Conservation (phyloP, 768 basidiomycete species). For the Pulveroboletus frians region DNA sequence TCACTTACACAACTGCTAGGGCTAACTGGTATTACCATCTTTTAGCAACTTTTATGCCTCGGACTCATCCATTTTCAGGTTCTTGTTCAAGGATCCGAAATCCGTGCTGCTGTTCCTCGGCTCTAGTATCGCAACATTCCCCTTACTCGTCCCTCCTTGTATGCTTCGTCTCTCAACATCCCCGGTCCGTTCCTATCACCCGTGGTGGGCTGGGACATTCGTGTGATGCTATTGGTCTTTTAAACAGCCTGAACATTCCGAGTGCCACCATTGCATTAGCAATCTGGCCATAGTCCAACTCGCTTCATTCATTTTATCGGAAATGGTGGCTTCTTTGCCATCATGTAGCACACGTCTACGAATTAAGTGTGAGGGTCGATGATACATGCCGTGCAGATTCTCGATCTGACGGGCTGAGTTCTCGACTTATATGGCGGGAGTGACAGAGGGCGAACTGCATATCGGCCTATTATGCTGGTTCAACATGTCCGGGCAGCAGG, state of each 20-base stretch:
- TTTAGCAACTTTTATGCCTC: background rate
- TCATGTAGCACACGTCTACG: constrained; percentile 27
- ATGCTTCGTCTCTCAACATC: constrained; percentile 8
- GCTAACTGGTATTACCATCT: constrained; percentile 20
- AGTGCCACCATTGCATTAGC: background rate
- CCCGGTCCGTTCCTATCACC: background rate
- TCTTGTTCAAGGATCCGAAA: background rate
- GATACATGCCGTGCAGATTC: background rate
- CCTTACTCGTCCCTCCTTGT: constrained; percentile 31
- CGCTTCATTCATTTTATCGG: constrained; percentile 18
- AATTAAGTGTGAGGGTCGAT: constrained; percentile 24
- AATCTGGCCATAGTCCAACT: background rate
- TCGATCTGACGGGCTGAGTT: constrained; percentile 22
- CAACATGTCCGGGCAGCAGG: constrained; percentile 22
- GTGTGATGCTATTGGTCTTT: background rate
- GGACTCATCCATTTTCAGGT: constrained; percentile 12
- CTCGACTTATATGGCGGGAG: constrained; percentile 25
- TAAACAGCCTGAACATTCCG: background rate
- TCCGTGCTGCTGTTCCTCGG: constrained; percentile 29
- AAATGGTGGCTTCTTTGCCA: constrained; percentile 32
- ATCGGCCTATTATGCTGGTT: constrained; percentile 28
- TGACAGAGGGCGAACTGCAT: constrained; percentile 17
- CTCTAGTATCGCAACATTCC: constrained; percentile 32
- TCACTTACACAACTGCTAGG: constrained; percentile 11
- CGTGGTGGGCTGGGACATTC: background rate